Base-by-base conservation (phyloP, 495 filamentous ascomycete genomes). In the Neurospora sp. region DNA sequence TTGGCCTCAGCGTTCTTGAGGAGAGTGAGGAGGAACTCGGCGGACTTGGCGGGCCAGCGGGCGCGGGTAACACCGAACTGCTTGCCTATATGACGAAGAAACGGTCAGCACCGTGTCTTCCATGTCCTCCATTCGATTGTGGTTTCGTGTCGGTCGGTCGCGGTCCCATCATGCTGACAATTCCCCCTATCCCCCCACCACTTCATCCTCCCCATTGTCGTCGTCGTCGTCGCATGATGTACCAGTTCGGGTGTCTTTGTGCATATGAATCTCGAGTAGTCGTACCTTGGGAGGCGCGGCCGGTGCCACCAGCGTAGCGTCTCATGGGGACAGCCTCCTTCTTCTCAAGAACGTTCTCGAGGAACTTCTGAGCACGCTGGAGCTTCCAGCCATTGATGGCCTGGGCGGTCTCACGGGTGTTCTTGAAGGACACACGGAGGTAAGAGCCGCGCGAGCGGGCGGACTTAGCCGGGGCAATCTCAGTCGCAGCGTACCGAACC, bases 1-100 rank as follows among this genome's bases (percentile, higher is more conserved):
- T 99, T 99, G 85, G 96, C 91, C 89, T 98, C 96, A 73, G 96
- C 96, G 86, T 99, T 99, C 89, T 94, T 97, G 78, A 99, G 93
- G 74, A 99, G 92, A 81, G 91, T 92, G 83, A 97, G 89, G 74
- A 99, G 89, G 90, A 96, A 97, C 88, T 97, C 90, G 85, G 96
- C 96, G 73, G 94, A 97, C 91, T 99, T 99, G 82, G 92, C 90
- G 85, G 96, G 96, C 96, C 96, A 98, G 88, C 96, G 95, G 78
- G 96, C 96, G 82, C 92, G 92, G 86, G 89, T 87, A 84, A 98
- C 96, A 89, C 96, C 96, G 83, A 93, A 98, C 86, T 94, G 91
- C 88, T 99, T 99, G 87, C 96, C 96, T 99, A 75, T 84, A 81
- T 47, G 68, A 65, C 53, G 70, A 69, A 73, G 72, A 69, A 68